Evolutionary conservation across 768 basidiomycete genomes (phyloP).

Genomic region (Russula abietina): DNA sequence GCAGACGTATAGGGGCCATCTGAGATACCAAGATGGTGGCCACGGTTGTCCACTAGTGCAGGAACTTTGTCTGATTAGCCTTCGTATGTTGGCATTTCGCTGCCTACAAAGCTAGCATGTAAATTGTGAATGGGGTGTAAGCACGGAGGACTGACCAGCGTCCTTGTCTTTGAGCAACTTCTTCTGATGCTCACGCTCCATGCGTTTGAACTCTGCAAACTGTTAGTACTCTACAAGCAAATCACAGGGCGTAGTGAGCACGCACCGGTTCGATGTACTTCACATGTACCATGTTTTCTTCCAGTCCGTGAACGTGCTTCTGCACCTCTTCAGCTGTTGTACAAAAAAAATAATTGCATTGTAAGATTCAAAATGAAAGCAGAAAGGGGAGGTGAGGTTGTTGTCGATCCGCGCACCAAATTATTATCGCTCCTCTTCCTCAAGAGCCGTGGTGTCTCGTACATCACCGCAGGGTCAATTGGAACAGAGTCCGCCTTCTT

Average conservation of each 20-base stretch:
- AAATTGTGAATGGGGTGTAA: background rate
- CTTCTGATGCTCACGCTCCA: constrained; percentile 85
- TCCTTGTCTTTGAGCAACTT: constrained; percentile 89
- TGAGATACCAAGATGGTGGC: no score
- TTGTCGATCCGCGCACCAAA: constrained; percentile 47
- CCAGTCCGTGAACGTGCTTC: constrained; percentile 75
- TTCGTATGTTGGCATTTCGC: constrained; percentile 84
- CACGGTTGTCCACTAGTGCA: no score
- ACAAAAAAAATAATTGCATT: constrained; percentile 13
- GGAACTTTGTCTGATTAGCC: constrained; percentile 81
- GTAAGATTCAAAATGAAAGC: no score
- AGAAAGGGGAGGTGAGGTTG: background rate
- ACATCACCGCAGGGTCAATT: constrained; percentile 80
- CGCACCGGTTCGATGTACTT: constrained; percentile 86
- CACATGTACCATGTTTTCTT: constrained; percentile 74
- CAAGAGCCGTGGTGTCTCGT: constrained; percentile 85
- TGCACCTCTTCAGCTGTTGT: constrained; percentile 77
- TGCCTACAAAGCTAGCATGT: constrained; percentile 18
- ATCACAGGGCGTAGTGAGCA: constrained; percentile 13
- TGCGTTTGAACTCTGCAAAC: constrained; percentile 84
- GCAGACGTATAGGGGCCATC: no score
- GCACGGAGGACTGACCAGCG: constrained; percentile 48
- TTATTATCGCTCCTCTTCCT: constrained; percentile 76
- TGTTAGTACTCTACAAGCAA: constrained; percentile 30
- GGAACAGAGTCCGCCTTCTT: constrained; percentile 55